Conservation (phyloP, 257 asterid species). For the Penstemon barbatus region DNA sequence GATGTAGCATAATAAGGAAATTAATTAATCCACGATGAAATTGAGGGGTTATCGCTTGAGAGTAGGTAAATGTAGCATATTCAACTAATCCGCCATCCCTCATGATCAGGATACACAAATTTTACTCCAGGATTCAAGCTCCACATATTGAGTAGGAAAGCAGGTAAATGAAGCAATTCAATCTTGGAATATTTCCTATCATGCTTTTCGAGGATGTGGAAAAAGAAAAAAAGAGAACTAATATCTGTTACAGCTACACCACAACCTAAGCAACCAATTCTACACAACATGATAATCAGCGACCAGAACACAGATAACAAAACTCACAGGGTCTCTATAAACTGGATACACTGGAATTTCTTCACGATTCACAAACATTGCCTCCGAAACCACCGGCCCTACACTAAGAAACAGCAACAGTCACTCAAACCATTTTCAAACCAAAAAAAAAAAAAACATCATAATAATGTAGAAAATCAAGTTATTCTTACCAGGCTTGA, state of each 20-base stretch:
- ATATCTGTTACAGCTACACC: too few species aligned
- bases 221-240: too few species aligned
- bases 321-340: conserved; percentile 94
- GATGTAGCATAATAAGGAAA: background rate
- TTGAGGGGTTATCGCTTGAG: background rate
- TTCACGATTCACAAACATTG: conserved; percentile 92
- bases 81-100: background rate
- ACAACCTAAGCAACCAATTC: too few species aligned
- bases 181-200: too few species aligned
- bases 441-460: conserved; percentile 20
- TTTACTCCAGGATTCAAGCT: background rate
- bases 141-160: conserved; percentile 2
- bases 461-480: background rate
- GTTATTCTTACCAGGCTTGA: conserved; percentile 69
- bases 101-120: background rate
- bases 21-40: background rate
- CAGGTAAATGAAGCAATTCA: background rate
- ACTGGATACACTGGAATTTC: conserved; percentile 88
- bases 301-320: conserved; percentile 19
- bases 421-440: background rate
- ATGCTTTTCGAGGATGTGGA: too few species aligned
- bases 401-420: conserved; percentile 17
- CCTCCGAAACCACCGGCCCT: conserved; percentile 99
- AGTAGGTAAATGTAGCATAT: background rate
- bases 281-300: background rate